phyloP scores from a whole-genome alignment of 495 filamentous ascomycete genomes.

The Neurospora pannonica region DNA sequence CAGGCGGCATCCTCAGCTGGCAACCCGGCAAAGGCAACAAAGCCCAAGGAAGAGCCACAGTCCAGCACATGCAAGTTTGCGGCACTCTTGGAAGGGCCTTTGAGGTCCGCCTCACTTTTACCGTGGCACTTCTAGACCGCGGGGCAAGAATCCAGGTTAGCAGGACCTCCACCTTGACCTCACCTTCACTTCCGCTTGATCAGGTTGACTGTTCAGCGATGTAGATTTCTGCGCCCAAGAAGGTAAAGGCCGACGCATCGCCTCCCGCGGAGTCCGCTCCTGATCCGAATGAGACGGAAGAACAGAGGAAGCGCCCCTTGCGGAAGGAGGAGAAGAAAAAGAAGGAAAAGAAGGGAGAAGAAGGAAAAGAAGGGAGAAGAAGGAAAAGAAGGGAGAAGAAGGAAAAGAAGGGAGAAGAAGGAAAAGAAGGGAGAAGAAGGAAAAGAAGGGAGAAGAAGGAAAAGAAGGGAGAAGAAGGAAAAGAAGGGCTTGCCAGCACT shows the following conservation, averaged over 20 bases:
- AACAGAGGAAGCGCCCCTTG: slow-evolving; percentile 61
- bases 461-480: not conserved
- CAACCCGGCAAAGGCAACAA: slow-evolving; percentile 7
- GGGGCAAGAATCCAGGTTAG: too few species aligned
- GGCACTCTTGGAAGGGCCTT: slow-evolving; percentile 40
- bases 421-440: too few species aligned
- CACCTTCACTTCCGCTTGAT: too few species aligned
- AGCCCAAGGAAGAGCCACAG: slow-evolving; percentile 17
- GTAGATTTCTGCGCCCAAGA: slow-evolving; percentile 52
- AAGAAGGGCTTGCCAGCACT: not conserved
- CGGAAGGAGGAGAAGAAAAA: slow-evolving; percentile 53
- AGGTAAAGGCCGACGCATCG: slow-evolving; percentile 26
- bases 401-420: not conserved
- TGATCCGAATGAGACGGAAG: slow-evolving; percentile 58
- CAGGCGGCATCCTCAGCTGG: not conserved
- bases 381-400: not conserved
- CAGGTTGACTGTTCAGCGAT: too few species aligned
- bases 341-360: not conserved
- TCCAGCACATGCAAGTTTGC: slow-evolving; percentile 27
- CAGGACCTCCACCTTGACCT: too few species aligned
- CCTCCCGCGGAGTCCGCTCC: slow-evolving; percentile 40
- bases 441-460: not conserved
- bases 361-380: not conserved
- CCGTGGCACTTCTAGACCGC: too few species aligned
- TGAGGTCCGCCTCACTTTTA: too few species aligned